Evolutionary conservation across 2,329 filamentous ascomycete genomes (phyloP).

Genomic region (Rosellinia necatrix): DNA sequence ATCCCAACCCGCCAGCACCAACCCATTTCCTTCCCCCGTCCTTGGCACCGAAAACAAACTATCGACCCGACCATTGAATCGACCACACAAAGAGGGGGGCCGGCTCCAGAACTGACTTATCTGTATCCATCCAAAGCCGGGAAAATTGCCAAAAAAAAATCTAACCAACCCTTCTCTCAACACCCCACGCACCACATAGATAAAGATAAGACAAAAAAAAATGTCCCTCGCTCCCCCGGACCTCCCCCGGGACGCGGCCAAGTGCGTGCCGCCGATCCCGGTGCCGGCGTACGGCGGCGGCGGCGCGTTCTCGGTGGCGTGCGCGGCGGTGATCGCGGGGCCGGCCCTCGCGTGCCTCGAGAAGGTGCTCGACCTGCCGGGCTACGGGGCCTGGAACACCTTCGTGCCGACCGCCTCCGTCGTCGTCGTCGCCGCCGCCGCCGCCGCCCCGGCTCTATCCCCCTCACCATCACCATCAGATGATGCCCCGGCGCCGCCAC

Average conservation of each 20-base stretch:
- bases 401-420: constrained; percentile 19
- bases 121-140: no score
- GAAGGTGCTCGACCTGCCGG: constrained; percentile 18
- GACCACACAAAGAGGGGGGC: no score
- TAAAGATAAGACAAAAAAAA: no score
- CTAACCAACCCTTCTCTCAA: no score
- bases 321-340: constrained; percentile 16
- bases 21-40: no score
- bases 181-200: no score
- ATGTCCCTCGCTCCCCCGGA: constrained; percentile 19
- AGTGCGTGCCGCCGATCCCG: constrained; percentile 19
- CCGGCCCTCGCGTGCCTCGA: constrained; percentile 12
- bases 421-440: not conserved
- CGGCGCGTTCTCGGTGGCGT: constrained; percentile 23
- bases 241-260: constrained; percentile 12
- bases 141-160: no score
- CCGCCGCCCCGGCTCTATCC: not conserved
- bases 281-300: constrained; percentile 22
- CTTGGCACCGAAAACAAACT: no score
- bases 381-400: constrained; percentile 23
- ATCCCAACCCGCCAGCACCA: no score
- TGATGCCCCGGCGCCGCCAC: not conserved
- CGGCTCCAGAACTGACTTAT: no score
- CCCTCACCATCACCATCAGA: not conserved
- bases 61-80: no score